Evolutionary conservation across 805 yeast genomes (phyloP).

Genomic region (Metschnikowia picachoensis): DNA sequence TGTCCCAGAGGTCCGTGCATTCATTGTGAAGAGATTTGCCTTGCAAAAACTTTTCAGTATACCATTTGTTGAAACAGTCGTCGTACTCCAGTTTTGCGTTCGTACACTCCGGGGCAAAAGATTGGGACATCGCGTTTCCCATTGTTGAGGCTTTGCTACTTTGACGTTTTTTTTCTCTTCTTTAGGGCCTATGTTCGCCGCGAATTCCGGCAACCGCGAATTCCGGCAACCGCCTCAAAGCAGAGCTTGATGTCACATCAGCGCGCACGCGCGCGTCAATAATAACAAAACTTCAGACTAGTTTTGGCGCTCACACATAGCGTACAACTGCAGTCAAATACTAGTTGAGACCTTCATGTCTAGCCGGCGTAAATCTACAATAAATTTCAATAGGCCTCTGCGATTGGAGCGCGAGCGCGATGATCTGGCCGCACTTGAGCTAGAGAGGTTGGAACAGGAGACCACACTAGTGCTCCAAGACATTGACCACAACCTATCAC

Average conservation of each 20-base stretch:
- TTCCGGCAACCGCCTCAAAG: no score
- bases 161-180: neutral
- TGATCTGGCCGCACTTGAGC: slow-evolving; percentile 25
- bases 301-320: no score
- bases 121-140: slow-evolving; percentile 52
- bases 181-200: neutral
- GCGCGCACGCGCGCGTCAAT: neutral
- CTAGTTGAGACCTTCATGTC: neutral
- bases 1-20: slow-evolving; percentile 86
- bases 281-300: neutral
- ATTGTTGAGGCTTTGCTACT: slow-evolving; percentile 16
- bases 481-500: slow-evolving; percentile 69
- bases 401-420: slow-evolving; percentile 10
- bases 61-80: slow-evolving; percentile 93
- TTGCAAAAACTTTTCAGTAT: slow-evolving; percentile 71
- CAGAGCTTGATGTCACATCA: neutral
- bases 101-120: slow-evolving; percentile 97
- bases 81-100: slow-evolving; percentile 82
- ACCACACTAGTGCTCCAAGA: slow-evolving; percentile 74
- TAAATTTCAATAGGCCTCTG: slow-evolving; percentile 7
- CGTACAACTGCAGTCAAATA: neutral
- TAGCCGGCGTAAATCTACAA: slow-evolving; percentile 15
- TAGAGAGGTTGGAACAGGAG: slow-evolving; percentile 72
- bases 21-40: slow-evolving; percentile 65
- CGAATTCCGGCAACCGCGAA: no score